These are phyloP conservation scores for Grosmannia clavigera DNA, from an alignment of 2,329 filamentous ascomycete genomes.

Conservation along the genomic window DNA sequence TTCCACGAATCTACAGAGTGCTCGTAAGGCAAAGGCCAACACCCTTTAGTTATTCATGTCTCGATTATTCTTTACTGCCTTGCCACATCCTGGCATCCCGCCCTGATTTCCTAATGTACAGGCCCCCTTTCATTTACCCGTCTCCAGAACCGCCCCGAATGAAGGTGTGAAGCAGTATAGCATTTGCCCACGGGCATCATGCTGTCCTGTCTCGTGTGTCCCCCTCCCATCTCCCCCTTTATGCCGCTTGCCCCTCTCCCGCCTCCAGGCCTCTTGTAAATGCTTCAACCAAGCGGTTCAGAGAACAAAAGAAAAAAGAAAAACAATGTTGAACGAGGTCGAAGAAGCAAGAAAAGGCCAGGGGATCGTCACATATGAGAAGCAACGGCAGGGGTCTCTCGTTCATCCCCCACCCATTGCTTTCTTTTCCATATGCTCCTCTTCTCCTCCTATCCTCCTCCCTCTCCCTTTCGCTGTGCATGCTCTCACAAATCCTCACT, in stretches of 20 bases:
- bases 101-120: background rate
- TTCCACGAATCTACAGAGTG: too few relatives aligned
- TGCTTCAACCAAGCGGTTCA: background rate
- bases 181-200: background rate
- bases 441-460: background rate
- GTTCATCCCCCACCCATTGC: background rate
- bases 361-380: too few relatives aligned
- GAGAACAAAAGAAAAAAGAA: background rate
- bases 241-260: background rate
- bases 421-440: background rate
- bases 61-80: background rate
- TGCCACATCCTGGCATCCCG: background rate
- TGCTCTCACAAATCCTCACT: background rate
- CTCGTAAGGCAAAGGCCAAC: too few relatives aligned
- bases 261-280: background rate
- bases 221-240: background rate
- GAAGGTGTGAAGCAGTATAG: background rate
- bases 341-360: background rate
- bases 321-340: background rate
- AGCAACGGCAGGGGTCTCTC: background rate
- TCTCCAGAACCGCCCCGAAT: background rate
- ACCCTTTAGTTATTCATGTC: too few relatives aligned
- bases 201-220: background rate
- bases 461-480: background rate
- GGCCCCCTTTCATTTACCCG: background rate